phyloP scores from a whole-genome alignment of 441 rosid genomes.

The Populus hybrid region DNA sequence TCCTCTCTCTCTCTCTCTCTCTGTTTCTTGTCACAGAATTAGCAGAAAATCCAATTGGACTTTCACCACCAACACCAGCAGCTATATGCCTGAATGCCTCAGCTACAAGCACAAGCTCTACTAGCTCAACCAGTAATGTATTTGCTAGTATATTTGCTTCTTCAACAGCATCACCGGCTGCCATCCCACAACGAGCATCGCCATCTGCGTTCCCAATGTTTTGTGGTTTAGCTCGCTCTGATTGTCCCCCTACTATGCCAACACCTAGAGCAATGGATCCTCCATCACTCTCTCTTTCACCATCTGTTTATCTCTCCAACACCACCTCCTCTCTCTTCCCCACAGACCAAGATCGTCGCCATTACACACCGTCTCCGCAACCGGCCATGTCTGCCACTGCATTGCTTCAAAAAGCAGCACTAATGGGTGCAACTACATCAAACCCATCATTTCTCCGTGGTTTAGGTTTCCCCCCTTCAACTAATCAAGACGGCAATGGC shows the following conservation, averaged over 20 bases:
- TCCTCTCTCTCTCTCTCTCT: neutral
- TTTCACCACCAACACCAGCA: constrained; percentile 34
- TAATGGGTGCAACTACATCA: constrained; percentile 74
- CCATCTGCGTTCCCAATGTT: constrained; percentile 30
- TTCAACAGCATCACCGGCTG: constrained; percentile 6
- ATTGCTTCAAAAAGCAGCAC: constrained; percentile 88
- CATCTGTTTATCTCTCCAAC: constrained; percentile 44
- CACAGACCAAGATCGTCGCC: constrained; percentile 29
- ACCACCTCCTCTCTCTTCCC: constrained; percentile 36
- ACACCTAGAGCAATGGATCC: constrained; percentile 28
- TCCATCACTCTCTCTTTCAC: constrained; percentile 54
- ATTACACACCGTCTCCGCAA: constrained; percentile 37
- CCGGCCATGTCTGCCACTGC: constrained; percentile 94
- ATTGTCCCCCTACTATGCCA: constrained; percentile 20
- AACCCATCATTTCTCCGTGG: constrained; percentile 60
- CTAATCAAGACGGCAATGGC: constrained; percentile 18
- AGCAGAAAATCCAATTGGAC: constrained; percentile 38
- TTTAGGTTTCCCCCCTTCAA: constrained; percentile 53
- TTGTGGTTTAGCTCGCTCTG: constrained; percentile 20
- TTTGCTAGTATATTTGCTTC: constrained; percentile 41
- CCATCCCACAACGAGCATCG: constrained; percentile 22
- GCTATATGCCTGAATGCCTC: constrained; percentile 10
- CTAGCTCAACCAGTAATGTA: constrained; percentile 26
- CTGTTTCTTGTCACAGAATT: constrained; percentile 33
- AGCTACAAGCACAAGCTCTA: constrained; percentile 20